Base-by-base conservation (phyloP, 2,329 filamentous ascomycete genomes). In the Helotiales sp. region DNA sequence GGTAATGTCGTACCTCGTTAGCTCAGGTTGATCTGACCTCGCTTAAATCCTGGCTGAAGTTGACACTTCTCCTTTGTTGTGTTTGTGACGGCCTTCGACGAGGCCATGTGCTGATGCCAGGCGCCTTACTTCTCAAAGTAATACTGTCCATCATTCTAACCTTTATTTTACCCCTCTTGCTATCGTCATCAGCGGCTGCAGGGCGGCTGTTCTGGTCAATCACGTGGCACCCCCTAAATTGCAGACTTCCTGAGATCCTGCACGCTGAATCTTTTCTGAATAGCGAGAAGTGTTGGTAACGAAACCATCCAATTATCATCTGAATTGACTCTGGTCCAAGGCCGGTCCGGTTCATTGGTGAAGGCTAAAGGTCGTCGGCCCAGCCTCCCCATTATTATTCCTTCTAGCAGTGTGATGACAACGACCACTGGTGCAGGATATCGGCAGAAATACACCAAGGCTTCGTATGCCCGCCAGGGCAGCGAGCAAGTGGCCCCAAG, bases 311-410 rank as follows among this genome's bases (percentile, higher is more conserved):
- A 55, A 55, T 55, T 32, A 55, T 34, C 30, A 28, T 34, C 30
- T n/a, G 6, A 55, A 7, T 20, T 17, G 28, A 30, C 30, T 20
- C 30, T 34, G 34, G 3, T 10, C 26, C 24, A 52, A 52, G 52
- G 28, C 52, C 52, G 52, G 52, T 34, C 52, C 28, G 52, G 17
- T 34, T 30, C 52, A 55, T 30, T n/a, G 30, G 28, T 22, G 49
- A 52, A 34, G 34, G 52, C 52, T 55, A 34, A 55, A 43, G 54
- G 49, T 45, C 37, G 37, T 45, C 61, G 55, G 62, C 28, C 62
- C 60, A 63, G 47, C 60, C 60, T 63, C 49, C 62, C 52, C 47
- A 11, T n/a, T n/a, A n/a, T n/a, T n/a, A 58, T 64, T 49, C 49
- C 40, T 63, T 22, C 52, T 34, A 40, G 20, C 61, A 63, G 61